Evolutionary conservation across 805 yeast species (phyloP).

Genomic region (Starmerella cellae): DNA sequence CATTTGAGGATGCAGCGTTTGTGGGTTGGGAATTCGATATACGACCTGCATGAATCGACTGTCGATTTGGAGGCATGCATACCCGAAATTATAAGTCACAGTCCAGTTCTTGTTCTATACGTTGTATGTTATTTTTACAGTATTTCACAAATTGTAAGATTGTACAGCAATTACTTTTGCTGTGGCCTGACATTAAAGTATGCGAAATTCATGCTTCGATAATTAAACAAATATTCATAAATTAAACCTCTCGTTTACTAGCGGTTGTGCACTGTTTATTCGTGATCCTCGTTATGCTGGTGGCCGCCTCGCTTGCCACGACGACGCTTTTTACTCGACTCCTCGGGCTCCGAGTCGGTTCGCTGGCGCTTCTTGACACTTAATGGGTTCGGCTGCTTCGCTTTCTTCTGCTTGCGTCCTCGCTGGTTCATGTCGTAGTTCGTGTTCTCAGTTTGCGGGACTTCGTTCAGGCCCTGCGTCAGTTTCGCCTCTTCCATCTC

Average conservation of each 20-base stretch:
- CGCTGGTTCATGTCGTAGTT: slow-evolving; percentile 14
- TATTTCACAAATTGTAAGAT: too few species aligned
- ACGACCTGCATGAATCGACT: too few species aligned
- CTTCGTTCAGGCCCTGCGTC: slow-evolving; percentile 63
- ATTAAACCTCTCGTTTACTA: too few species aligned
- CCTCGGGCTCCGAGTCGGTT: slow-evolving; percentile 17
- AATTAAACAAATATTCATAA: background rate
- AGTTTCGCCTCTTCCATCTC: slow-evolving; percentile 54
- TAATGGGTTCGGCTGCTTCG: slow-evolving; percentile 79
- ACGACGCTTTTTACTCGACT: slow-evolving; percentile 6
- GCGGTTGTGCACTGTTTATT: background rate
- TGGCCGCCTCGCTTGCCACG: slow-evolving; percentile 18
- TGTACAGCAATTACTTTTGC: too few species aligned
- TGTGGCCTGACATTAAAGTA: too few species aligned
- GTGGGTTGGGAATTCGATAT: too few species aligned
- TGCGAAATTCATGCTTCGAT: background rate
- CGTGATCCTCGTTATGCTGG: background rate
- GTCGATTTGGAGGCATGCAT: too few species aligned
- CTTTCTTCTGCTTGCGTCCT: slow-evolving; percentile 25
- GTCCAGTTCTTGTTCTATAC: too few species aligned
- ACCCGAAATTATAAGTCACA: too few species aligned
- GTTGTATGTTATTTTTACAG: too few species aligned
- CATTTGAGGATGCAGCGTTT: too few species aligned
- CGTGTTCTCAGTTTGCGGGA: slow-evolving; percentile 19
- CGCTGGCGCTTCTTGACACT: slow-evolving; percentile 65